Evolutionary conservation across 2,329 filamentous ascomycete genomes (phyloP).

Genomic region (Aspergillus sp.): DNA sequence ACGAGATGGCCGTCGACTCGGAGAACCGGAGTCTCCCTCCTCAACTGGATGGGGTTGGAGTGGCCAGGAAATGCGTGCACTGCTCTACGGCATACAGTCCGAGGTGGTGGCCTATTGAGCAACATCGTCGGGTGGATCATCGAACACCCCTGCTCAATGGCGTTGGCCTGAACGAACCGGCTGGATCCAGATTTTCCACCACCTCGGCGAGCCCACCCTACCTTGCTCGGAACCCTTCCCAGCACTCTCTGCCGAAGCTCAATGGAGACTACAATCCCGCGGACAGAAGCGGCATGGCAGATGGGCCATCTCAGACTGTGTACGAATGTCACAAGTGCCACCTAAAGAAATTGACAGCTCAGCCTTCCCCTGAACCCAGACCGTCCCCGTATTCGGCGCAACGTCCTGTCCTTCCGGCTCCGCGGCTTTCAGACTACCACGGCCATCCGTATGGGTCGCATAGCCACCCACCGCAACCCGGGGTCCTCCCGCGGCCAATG

Average conservation of each 20-base stretch:
- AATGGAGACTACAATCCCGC: slow-evolving; percentile 28
- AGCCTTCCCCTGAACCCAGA: slow-evolving; percentile 33
- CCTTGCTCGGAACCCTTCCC: slow-evolving; percentile 25
- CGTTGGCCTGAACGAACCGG: slow-evolving; percentile 20
- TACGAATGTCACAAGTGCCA: slow-evolving; percentile 77
- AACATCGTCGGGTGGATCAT: slow-evolving; percentile 55
- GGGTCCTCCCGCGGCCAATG: slow-evolving; percentile 29
- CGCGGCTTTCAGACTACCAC: slow-evolving; percentile 30
- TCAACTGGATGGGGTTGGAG: slow-evolving; percentile 14
- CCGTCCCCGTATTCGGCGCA: slow-evolving; percentile 34
- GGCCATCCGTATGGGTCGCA: slow-evolving; percentile 31
- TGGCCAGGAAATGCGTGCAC: slow-evolving; percentile 37
- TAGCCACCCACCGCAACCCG: slow-evolving; percentile 24
- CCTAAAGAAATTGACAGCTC: slow-evolving; percentile 42
- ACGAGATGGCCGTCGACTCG: slow-evolving; percentile 34
- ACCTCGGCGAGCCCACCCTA: slow-evolving; percentile 24
- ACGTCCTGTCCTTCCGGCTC: slow-evolving; percentile 34
- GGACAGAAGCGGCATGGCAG: slow-evolving; percentile 13
- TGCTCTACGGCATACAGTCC: slow-evolving; percentile 43
- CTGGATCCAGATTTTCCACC: slow-evolving; percentile 10
- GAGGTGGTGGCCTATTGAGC: slow-evolving; percentile 62
- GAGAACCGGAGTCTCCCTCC: slow-evolving; percentile 20
- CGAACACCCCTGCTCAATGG: slow-evolving; percentile 38
- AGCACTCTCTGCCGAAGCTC: slow-evolving; percentile 22
- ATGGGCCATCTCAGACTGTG: slow-evolving; percentile 35